Conservation (phyloP, 352 stramenopile genomes). For the Phytophthora ramorum region DNA sequence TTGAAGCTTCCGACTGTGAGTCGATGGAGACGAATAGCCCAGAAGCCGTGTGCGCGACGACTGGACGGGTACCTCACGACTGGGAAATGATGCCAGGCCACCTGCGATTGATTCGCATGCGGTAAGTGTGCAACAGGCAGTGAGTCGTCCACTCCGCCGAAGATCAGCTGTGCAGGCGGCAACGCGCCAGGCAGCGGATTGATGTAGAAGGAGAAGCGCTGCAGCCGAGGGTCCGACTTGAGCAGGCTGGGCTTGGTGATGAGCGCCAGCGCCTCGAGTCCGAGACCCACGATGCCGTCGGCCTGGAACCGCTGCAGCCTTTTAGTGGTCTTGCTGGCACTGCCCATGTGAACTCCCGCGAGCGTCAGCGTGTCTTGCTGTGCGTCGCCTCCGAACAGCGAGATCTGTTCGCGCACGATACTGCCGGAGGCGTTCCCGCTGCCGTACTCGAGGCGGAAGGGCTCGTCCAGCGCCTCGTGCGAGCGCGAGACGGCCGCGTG, state of each 20-base stretch:
- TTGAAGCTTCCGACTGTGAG: constrained; percentile 32
- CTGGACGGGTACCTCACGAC: constrained; percentile 49
- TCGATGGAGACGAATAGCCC: constrained; percentile 55
- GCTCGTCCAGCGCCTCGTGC: constrained; percentile 31
- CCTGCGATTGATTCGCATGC: constrained; percentile 1
- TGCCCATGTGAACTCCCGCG: constrained; percentile 49
- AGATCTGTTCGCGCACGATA: constrained; percentile 58
- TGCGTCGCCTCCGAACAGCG: constrained; percentile 30
- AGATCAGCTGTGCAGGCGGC: constrained; percentile 60
- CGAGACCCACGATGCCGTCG: constrained; percentile 40
- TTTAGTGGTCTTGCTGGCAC: constrained; percentile 25
- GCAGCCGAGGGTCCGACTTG: constrained; percentile 29
- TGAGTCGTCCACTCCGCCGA: constrained; percentile 57
- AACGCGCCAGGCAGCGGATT: constrained; percentile 54
- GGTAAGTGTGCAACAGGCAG: constrained; percentile 35
- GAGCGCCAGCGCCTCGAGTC: constrained; percentile 56
- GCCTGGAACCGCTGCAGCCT: constrained; percentile 1
- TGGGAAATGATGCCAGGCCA: constrained; percentile 60
- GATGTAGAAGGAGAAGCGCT: constrained; percentile 73
- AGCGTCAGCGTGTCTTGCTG: constrained; percentile 39
- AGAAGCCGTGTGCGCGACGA: constrained; percentile 54
- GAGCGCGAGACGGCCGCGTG: constrained; percentile 43
- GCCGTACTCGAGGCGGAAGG: constrained; percentile 71
- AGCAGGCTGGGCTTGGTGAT: constrained; percentile 67
- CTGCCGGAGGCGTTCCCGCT: constrained; percentile 60